A percentile compares a stretch with the other conserved stretches of the same genome.
phyloP scores from a whole-genome alignment of 148 eudicot genomes.

The Beta vulgaris region DNA sequence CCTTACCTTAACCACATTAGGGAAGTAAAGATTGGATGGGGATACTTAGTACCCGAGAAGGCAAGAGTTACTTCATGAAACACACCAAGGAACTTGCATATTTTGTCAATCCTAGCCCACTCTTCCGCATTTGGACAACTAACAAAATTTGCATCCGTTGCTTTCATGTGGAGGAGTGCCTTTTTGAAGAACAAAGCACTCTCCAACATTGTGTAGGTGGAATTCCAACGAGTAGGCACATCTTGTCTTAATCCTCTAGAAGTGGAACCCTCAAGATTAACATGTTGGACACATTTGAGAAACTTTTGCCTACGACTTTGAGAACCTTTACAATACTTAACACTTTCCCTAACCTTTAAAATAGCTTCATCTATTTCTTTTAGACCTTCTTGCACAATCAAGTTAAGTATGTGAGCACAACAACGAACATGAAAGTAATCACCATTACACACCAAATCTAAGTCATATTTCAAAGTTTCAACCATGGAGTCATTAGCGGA shows the following conservation, averaged over 20 bases:
- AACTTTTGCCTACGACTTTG: not conserved
- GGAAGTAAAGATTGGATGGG: not conserved
- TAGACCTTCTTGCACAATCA: conserved; percentile 5
- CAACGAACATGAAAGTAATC: conserved; percentile 5
- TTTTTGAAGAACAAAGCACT: not conserved
- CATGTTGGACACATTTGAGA: not conserved
- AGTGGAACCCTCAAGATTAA: not conserved
- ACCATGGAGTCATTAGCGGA: not conserved
- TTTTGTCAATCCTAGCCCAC: not conserved
- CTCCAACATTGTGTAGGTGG: too few relatives aligned
- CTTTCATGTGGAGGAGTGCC: not conserved
- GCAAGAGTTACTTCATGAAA: too few relatives aligned
- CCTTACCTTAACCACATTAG: not conserved
- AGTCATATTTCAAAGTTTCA: not conserved
- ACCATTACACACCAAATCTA: not conserved
- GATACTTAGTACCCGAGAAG: too few relatives aligned
- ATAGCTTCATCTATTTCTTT: not conserved
- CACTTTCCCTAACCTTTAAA: not conserved
- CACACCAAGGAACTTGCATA: not conserved
- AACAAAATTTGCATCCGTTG: not conserved
- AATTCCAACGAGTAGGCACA: not conserved
- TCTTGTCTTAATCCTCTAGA: not conserved
- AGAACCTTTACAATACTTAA: conserved; percentile 9
- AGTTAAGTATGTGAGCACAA: conserved; percentile 5
- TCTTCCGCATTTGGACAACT: too few relatives aligned